phyloP scores from a whole-genome alignment of 192 early-diverging fungal genomes.

The Coemansia umbellata region DNA sequence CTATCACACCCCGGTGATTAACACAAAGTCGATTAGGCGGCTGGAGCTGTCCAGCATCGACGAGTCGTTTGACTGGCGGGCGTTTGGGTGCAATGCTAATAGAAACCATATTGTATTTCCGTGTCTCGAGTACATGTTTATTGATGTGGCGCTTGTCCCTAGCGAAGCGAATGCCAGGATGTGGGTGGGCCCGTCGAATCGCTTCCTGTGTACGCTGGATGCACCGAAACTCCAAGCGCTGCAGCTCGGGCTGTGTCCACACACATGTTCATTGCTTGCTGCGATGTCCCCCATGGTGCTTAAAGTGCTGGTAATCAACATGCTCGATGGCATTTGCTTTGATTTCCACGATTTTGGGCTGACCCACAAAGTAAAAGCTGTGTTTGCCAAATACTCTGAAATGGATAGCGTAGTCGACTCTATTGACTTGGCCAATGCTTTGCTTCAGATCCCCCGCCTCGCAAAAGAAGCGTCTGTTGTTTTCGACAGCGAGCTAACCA shows the following conservation, averaged over 20 bases:
- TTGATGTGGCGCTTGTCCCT: slow-evolving; percentile 1
- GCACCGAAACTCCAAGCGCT: not conserved
- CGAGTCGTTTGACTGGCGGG: not conserved
- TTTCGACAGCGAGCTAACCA: no score
- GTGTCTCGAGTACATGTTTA: not conserved
- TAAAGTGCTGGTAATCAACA: not conserved
- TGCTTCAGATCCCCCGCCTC: no score
- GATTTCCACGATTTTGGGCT: not conserved
- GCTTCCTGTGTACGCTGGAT: not conserved
- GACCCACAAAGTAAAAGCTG: not conserved
- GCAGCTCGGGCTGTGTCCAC: not conserved
- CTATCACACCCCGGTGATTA: not conserved
- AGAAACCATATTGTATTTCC: not conserved
- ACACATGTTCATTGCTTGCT: not conserved
- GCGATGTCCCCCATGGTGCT: not conserved
- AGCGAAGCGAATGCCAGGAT: no score
- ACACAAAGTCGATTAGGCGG: not conserved
- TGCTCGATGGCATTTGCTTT: not conserved
- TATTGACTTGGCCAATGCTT: not conserved
- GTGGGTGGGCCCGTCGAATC: no score
- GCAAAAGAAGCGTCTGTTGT: no score
- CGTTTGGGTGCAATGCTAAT: not conserved
- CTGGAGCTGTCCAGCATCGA: not conserved
- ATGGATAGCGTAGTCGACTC: not conserved
- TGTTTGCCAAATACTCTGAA: not conserved